Evolutionary conservation across 306 rosid genomes (phyloP), one percentile per base, ranked within the genome.

Genomic region (Sindora glabra): DNA sequence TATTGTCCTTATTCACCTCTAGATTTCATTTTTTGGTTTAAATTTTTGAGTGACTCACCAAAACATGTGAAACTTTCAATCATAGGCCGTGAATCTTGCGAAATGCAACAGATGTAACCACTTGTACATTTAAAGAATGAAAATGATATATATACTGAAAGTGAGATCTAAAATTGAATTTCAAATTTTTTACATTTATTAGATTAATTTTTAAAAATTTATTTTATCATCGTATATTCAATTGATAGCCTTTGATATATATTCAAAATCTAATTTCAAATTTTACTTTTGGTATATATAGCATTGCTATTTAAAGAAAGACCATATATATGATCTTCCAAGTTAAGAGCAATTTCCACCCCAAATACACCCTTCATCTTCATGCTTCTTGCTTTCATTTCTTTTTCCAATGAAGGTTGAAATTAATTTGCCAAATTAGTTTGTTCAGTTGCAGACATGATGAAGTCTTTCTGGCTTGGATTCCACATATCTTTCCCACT

Each of bases 1-100:
- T 27, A n/a, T n/a, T n/a, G n/a, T n/a, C n/a, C n/a, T n/a, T n/a
- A n/a, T n/a, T n/a, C n/a, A n/a, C n/a, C n/a, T n/a, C n/a, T n/a
- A n/a, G 6, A 29, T 29, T 51, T 36, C 39, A 23, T 24, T 52
- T 14, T n/a, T n/a, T 7, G 11, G 9, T 37, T 58, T 40, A 21
- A n/a, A n/a, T 34, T 63, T 59, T 39, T 11, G 27, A 39, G 71
- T n/a, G n/a, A 76, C 92, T 68, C 68, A 65, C 69, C 62, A 69
- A 68, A 77, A 79, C 90, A 74, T 81, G 78, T 83, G 92, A 87
- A 74, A 41, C 65, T 67, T 74, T 77, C 61, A 81, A 83, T 74
- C 46, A 32, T 36, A 45, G 54, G 81, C 73, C 87, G 75, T 69
- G 96, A 74, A 83, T 92, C 98, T 83, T 83, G 98, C 88, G 98